Evolutionary conservation across 805 yeast genomes (phyloP), one percentile per base, ranked within the genome.

Genomic region (Lachancea nothofagi): DNA sequence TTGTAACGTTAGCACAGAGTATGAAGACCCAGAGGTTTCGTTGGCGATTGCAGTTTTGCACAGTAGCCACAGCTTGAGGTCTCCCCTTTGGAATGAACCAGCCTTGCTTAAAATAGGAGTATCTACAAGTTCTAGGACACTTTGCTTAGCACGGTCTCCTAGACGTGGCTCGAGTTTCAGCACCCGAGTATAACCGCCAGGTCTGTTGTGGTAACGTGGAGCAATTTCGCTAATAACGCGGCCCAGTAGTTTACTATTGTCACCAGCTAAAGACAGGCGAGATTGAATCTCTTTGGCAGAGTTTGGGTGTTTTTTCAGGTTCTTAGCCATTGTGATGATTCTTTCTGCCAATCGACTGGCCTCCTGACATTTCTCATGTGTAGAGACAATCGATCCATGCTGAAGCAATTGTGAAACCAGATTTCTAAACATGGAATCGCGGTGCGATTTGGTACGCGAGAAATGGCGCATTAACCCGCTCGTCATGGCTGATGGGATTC

Each of bases 141-240:
- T 80, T 71, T 85, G 93, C 23, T 89, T 89, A 0, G 97, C 95
- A 45, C 79, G 83, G 59, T 93, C 98, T 41, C 93, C 89, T 33
- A 81, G 62, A 49, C 97, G 72, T 13, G 89, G 87, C 61, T 93
- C 97, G 45, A 93, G 67, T 50, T 75, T 80, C 46, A 88, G 65
- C 39, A 90, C 76, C 50, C 97, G 76, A 2, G 97, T 87, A 66
- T 81, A 90, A 1, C 97, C 97, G 45, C 87, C 84, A 1, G 62
- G 56, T 64, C 96, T 75, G 18, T 62, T 53, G 3, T 66, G 54
- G 55, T 83, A 89, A 42, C 95, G 70, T 29, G 75, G 69, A 3
- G 77, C 75, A 29, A 89, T 67, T 29, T 75, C 86, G 13, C 70
- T 72, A 44, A 82, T 67, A 31, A 93, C 64, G 55, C 83, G 85